phyloP scores from a whole-genome alignment of 768 basidiomycete species.

The Agaricus sinodeliciosus region DNA sequence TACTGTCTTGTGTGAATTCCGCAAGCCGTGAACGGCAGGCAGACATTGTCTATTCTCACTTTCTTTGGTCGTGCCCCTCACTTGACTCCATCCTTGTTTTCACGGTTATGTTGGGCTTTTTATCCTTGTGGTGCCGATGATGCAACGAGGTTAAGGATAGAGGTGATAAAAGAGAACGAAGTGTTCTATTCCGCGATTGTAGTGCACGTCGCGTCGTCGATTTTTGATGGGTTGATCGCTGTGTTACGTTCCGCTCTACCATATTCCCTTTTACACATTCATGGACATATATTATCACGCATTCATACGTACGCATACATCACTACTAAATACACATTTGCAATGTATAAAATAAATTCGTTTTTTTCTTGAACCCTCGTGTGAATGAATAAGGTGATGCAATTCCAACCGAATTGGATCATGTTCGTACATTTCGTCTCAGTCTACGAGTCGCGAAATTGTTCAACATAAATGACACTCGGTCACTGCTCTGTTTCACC shows the following conservation, averaged over 20 bases:
- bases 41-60: conserved; percentile 2
- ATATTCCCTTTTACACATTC: conserved; percentile 24
- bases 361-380: background rate
- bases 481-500: background rate
- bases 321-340: conserved; percentile 17
- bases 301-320: conserved; percentile 22
- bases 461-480: background rate
- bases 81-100: conserved; percentile 13
- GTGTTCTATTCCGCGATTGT: conserved; percentile 25
- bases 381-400: background rate
- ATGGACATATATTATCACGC: conserved; percentile 10
- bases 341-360: conserved; percentile 10
- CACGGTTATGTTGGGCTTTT: conserved; percentile 10
- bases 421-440: background rate
- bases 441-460: background rate
- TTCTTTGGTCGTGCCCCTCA: conserved; percentile 14
- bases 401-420: background rate
- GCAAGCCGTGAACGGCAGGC: conserved; percentile 57
- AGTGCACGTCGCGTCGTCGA: conserved; percentile 39
- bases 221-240: background rate
- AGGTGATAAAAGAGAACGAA: conserved; percentile 17
- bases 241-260: conserved; percentile 7
- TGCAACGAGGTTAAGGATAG: conserved; percentile 16
- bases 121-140: conserved; percentile 8
- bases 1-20: conserved; percentile 93